Evolutionary conservation across 192 early-diverging fungal species (phyloP), one percentile per base, ranked within the genome.

Genomic region (Lunasporangiospora selenospora): DNA sequence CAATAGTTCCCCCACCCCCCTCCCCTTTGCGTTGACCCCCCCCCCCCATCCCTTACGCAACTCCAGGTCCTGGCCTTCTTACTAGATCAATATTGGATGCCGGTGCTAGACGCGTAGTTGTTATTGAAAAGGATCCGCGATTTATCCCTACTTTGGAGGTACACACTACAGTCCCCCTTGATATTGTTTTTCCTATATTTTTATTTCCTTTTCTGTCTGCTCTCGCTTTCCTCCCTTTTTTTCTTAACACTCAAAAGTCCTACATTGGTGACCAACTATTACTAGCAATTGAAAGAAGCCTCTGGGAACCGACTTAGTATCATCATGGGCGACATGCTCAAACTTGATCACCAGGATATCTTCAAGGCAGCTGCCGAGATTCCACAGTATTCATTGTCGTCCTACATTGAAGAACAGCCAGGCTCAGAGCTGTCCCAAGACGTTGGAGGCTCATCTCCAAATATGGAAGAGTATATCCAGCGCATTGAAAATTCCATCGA

Each of bases 61-160:
- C 30, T 45, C 33, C 50, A 83, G 83, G 92, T 0, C 92, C 92
- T 7, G 92, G 92, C 5, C 65, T 92, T 18, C 76, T 93, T 8
- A 92, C 92, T 11, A 77, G 92, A 27, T 90, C 92, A n/a, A 82
- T 93, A 6, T 63, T 93, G 29, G 87, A 92, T 52, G 66, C 80
- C 13, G 87, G 88, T 4, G 85, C 83, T 0, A 62, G 50, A 15
- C 79, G 81, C 38, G 81, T 93, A 4, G 79, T 93, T 13, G 92
- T 80, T 0, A 79, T 93, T 1, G 92, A 93, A 48, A 91, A 90
- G 60, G 92, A 93, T 40, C 21, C 67, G 11, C 77, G 92, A 15
- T 93, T 93, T 61, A 19, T 81, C n/a, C 88, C 90, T 18, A 78
- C 84, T 0, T 67, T 93, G 6, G 64, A 60, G 52, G 84, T 87